phyloP scores from a whole-genome alignment of 2,329 filamentous ascomycete genomes.

The Lomentospora prolificans region DNA sequence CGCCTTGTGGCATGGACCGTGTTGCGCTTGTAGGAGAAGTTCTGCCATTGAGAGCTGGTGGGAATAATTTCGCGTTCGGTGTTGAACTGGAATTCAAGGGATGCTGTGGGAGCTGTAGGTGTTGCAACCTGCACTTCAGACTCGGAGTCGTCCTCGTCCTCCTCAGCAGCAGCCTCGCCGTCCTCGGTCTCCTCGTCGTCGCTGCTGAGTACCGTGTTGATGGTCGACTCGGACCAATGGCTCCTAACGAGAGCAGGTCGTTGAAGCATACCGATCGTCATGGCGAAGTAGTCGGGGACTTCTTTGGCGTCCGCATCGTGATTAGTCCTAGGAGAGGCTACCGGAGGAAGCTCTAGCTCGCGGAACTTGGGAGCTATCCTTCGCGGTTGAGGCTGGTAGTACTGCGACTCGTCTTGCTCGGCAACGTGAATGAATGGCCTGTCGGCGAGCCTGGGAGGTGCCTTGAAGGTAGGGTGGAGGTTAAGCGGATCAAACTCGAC shows the following conservation, averaged over 20 bases:
- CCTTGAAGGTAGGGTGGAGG: slow-evolving; percentile 23
- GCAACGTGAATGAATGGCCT: slow-evolving; percentile 20
- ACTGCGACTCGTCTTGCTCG: slow-evolving; percentile 15
- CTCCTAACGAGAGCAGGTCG: slow-evolving; percentile 22
- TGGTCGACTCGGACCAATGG: slow-evolving; percentile 33
- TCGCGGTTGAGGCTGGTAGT: not conserved
- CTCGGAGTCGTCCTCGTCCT: slow-evolving; percentile 12
- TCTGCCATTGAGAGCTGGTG: slow-evolving; percentile 16
- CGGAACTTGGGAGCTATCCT: slow-evolving; percentile 12
- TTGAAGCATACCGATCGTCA: slow-evolving; percentile 15
- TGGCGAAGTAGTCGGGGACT: slow-evolving; percentile 22
- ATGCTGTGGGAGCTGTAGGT: slow-evolving; percentile 9
- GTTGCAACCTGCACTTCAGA: not conserved
- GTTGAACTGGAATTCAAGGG: not conserved
- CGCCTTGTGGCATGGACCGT: slow-evolving; percentile 15
- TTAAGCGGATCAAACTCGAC: slow-evolving; percentile 22
- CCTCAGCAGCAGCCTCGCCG: slow-evolving; percentile 14
- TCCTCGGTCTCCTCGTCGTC: slow-evolving; percentile 16
- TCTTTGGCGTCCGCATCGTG: slow-evolving; percentile 11
- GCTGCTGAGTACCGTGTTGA: slow-evolving; percentile 19
- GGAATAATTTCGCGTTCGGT: slow-evolving; percentile 6
- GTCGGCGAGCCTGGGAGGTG: slow-evolving; percentile 12
- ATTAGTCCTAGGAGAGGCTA: slow-evolving; percentile 17
- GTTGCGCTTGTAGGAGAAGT: slow-evolving; percentile 24
- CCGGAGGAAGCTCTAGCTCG: slow-evolving; percentile 15